A percentile compares a stretch with the other conserved stretches of the same genome.
Evolutionary conservation across 805 yeast genomes (phyloP).

Genomic region (Kluyveromyces siamensis): DNA sequence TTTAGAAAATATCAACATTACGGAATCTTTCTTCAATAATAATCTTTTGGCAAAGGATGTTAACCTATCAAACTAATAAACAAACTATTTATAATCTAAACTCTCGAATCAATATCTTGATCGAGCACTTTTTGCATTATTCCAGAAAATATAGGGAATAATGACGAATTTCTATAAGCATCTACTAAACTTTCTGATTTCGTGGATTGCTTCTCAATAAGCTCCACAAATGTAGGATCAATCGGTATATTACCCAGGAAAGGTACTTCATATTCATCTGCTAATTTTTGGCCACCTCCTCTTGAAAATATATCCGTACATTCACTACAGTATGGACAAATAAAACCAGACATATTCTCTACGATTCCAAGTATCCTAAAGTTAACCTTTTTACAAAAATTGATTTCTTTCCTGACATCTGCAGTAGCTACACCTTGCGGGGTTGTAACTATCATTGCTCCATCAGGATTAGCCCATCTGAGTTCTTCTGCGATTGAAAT

Average conservation of each 20-base stretch:
- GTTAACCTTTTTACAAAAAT: slow-evolving; percentile 81
- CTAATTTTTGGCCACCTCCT: slow-evolving; percentile 80
- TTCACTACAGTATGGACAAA: slow-evolving; percentile 90
- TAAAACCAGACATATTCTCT: slow-evolving; percentile 95
- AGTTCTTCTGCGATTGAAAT: slow-evolving; percentile 93
- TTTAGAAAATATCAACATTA: slow-evolving; percentile 11
- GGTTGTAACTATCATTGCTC: slow-evolving; percentile 92
- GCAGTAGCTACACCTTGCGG: slow-evolving; percentile 92
- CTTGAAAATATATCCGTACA: slow-evolving; percentile 85
- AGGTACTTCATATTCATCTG: slow-evolving; percentile 51
- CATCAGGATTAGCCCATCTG: slow-evolving; percentile 63
- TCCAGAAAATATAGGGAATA: slow-evolving; percentile 34
- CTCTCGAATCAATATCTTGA: slow-evolving; percentile 20
- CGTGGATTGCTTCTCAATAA: slow-evolving; percentile 55
- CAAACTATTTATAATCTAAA: neutral
- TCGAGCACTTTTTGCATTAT: slow-evolving; percentile 35
- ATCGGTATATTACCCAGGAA: slow-evolving; percentile 87
- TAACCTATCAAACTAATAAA: neutral
- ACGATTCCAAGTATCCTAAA: slow-evolving; percentile 75
- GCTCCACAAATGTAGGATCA: slow-evolving; percentile 82
- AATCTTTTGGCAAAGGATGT: neutral
- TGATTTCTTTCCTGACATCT: slow-evolving; percentile 90
- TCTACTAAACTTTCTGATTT: slow-evolving; percentile 26
- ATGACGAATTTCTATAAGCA: slow-evolving; percentile 27
- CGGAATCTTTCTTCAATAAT: slow-evolving; percentile 3